phyloP scores from a whole-genome alignment of 2,329 filamentous ascomycete genomes.

The Talaromyces pinophilus region DNA sequence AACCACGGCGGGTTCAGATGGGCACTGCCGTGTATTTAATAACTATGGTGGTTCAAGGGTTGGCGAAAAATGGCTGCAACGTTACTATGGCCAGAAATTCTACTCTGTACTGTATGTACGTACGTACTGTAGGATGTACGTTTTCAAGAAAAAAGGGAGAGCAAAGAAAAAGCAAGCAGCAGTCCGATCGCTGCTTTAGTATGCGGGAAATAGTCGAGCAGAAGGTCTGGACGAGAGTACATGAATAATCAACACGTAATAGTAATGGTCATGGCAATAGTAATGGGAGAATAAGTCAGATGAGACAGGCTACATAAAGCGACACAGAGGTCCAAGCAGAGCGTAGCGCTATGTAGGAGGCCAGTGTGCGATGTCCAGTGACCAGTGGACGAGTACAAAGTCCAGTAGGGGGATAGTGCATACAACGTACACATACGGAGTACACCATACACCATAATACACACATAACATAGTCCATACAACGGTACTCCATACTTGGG shows the following conservation, averaged over 20 bases:
- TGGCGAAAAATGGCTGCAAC: constrained; percentile 2
- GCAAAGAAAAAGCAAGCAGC: constrained; percentile 6
- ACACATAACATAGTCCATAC: neutral
- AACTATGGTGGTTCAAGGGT: neutral
- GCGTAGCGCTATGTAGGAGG: constrained; percentile 4
- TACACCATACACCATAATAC: neutral
- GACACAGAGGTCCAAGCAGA: constrained; percentile 15
- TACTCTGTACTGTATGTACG: neutral
- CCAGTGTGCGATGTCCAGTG: constrained; percentile 9
- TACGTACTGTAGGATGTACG: neutral
- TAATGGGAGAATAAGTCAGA: neutral
- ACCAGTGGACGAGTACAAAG: constrained; percentile 1
- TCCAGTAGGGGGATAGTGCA: neutral
- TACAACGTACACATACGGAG: neutral
- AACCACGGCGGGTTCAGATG: neutral
- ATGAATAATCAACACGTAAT: constrained; percentile 18
- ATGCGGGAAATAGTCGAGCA: constrained; percentile 4
- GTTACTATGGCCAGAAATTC: neutral
- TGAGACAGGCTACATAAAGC: constrained; percentile 12
- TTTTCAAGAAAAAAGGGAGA: neutral
- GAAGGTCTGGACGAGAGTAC: neutral
- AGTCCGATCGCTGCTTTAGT: constrained; percentile 1
- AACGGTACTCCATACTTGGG: constrained; percentile 13
- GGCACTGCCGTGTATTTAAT: constrained; percentile 7
- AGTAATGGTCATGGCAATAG: constrained; percentile 14